A percentile compares a stretch with the other conserved stretches of the same genome.
Evolutionary conservation across 169 alveolate genomes (phyloP).

Genomic region (Babesia divergens): DNA sequence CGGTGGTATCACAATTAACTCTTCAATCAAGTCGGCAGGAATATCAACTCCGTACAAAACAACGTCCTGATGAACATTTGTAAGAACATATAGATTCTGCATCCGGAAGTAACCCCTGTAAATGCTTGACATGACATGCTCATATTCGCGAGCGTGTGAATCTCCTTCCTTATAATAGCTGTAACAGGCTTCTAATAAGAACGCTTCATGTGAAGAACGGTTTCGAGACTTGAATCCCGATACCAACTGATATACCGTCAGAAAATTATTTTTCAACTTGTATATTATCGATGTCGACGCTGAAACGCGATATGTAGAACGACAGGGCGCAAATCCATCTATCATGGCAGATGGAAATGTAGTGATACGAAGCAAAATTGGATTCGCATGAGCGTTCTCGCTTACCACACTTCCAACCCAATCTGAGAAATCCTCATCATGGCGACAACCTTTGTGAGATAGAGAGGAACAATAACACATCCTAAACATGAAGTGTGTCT

Average conservation of each 20-base stretch:
- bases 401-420: constrained; percentile 38
- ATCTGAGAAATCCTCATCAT: constrained; percentile 24
- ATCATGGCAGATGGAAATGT: not conserved
- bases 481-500: not conserved
- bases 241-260: not conserved
- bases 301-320: not conserved
- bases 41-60: constrained; percentile 2
- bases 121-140: not conserved
- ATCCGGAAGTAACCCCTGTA: constrained; percentile 29
- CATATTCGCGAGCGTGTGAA: not conserved
- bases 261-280: not conserved
- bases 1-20: not conserved
- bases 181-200: constrained; percentile 30
- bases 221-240: not conserved
- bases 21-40: not conserved
- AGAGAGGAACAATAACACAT: constrained; percentile 46
- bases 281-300: not conserved
- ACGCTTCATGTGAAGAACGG: constrained; percentile 18
- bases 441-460: not conserved
- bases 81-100: constrained; percentile 2
- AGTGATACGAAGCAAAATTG: constrained; percentile 4
- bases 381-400: not conserved
- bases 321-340: not conserved
- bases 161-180: not conserved
- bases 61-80: constrained; percentile 18